Evolutionary conservation across 1,139 yeast genomes (phyloP), one percentile per base, ranked within the genome.

Genomic region (Kluyveromyces sp.): DNA sequence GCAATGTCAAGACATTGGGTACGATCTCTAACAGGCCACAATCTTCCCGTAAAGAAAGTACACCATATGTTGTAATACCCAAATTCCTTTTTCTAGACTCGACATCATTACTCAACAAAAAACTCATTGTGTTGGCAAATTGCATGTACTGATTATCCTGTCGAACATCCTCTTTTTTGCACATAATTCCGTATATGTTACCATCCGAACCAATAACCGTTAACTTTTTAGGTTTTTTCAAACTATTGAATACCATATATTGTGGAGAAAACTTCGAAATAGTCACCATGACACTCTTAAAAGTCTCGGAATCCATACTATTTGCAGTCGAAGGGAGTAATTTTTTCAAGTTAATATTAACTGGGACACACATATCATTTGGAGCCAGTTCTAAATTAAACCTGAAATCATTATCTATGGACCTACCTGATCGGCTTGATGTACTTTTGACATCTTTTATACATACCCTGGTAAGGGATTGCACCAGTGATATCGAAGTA

Each of bases 141-240:
- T 94, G 97, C 77, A 92, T 87, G 43, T 92, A 78, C 55, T 95
- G 84, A 4, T 96, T 95, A 69, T 94, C 99, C 61, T 94, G 95
- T 54, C 98, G 71, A 7, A 95, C 82, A 67, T 94, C 98, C 64
- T 94, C 99, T 52, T 82, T 77, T 63, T 94, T 94, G 54, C 95
- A 83, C 70, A 94, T 74, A 30, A 94, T 73, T 33, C 82, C 77
- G 62, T 89, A 90, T 0, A 71, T 65, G 10, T 68, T 65, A 7
- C 92, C 92, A 67, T 92, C 88, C 1, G 87, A 79, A 0, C 97
- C 98, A 44, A 79, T 68, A 2, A 92, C 69, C 3, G 79, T 78
- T 4, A 94, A 71, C 53, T 86, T 84, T 54, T 89, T 78, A 0
- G 98, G 99, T 68, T 78, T 81, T 63, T 90, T 97, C 63, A 92